Base-by-base conservation (phyloP, 2,329 filamentous ascomycete genomes). In the Colletotrichum sp. region DNA sequence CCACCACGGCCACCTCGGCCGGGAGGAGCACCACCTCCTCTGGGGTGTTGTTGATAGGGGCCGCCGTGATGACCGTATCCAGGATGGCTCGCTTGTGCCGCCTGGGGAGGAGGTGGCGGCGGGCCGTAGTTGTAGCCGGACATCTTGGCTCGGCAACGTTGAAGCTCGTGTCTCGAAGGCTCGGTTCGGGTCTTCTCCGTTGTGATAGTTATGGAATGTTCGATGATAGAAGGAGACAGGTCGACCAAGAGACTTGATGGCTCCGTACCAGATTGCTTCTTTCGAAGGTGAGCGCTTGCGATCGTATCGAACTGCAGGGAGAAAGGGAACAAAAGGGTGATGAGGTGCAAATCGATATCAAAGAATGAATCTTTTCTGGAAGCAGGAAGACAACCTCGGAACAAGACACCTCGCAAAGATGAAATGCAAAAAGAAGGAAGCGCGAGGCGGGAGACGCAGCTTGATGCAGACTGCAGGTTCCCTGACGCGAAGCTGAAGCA, bases 61-160 rank as follows among this genome's bases (percentile, higher is more conserved):
- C 82, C 80, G 70, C 80, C 81, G 76, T 87, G 85, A 49, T 86
- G 84, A 9, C 83, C 81, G 72, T 89, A 90, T 39, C 81, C 83
- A 13, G 81, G 78, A 49, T 83, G 82, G 71, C 81, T 80, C 60
- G 81, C 78, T 26, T 82, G 80, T 4, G 83, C 78, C 10, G 83
- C 78, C 10, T 82, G 81, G 30, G 85, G 88, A 6, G 89, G 86
- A 21, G 89, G 88, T 15, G 89, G 89, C 71, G 89, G 88, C 26
- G 88, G 89, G n/a, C 86, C 89, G 84, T 90, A 91, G 69, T 87
- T 88, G 84, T 91, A 90, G 36, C 83, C 82, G 26, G 89, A 85
- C 89, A 90, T 90, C 66, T 57, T 70, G 39, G 16, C 63, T 76
- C 24, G 30, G 39, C 30, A 39, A 68, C 49, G 49, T 39, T 49